A percentile compares a stretch with the other conserved stretches of the same genome.
These are phyloP conservation scores for Oidium heveae DNA, from an alignment of 2,329 filamentous ascomycete species.

Conservation along the genomic window DNA sequence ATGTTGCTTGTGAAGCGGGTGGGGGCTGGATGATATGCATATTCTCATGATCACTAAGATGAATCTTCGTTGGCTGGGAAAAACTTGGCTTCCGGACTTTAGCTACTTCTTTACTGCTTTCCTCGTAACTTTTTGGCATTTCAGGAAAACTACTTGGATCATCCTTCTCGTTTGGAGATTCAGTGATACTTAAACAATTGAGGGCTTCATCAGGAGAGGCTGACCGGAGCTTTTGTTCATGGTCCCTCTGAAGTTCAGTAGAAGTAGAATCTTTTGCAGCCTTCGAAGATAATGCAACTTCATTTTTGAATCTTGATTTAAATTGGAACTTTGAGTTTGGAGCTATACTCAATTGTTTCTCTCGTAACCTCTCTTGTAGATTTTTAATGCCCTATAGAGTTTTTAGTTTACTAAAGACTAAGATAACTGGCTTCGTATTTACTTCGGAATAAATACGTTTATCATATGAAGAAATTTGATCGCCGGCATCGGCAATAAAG, in stretches of 20 bases:
- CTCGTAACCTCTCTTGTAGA: slow-evolving; percentile 53
- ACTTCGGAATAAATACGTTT: slow-evolving; percentile 68
- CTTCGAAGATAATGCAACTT: slow-evolving; percentile 22
- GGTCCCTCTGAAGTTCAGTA: not conserved
- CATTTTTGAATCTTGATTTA: slow-evolving; percentile 30
- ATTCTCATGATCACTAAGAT: slow-evolving; percentile 39
- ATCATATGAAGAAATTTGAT: slow-evolving; percentile 70
- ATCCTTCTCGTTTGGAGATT: slow-evolving; percentile 7
- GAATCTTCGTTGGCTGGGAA: slow-evolving; percentile 31
- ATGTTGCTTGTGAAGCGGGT: slow-evolving; percentile 43
- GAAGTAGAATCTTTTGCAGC: not conserved
- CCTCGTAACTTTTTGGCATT: slow-evolving; percentile 25
- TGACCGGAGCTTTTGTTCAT: not conserved
- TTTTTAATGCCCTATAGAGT: slow-evolving; percentile 39
- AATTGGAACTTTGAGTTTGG: slow-evolving; percentile 71
- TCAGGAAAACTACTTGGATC: slow-evolving; percentile 17
- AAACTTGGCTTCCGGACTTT: slow-evolving; percentile 36
- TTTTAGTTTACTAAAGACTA: not conserved
- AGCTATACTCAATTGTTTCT: slow-evolving; percentile 37
- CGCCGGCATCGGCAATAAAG: slow-evolving; percentile 61
- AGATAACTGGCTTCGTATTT: slow-evolving; percentile 4
- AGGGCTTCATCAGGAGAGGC: slow-evolving; percentile 14
- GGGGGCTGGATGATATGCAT: slow-evolving; percentile 54
- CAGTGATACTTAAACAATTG: slow-evolving; percentile 12
- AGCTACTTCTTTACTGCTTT: slow-evolving; percentile 18